Conservation (phyloP, 2,329 filamentous ascomycete genomes). For the Fusarium luffae region DNA sequence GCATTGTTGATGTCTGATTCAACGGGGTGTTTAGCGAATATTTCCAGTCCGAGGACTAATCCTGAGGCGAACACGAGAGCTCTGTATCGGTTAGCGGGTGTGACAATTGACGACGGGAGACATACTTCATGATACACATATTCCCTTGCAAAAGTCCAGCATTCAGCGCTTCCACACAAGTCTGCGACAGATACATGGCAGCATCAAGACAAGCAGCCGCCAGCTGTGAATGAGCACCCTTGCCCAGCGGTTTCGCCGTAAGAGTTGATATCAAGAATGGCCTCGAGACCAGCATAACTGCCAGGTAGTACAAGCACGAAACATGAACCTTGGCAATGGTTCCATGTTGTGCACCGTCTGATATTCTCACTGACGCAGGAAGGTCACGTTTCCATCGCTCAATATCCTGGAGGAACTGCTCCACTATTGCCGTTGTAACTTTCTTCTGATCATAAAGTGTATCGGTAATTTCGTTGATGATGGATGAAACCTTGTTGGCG, state of each 20-base stretch:
- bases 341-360: constrained; percentile 44
- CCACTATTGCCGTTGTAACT: constrained; percentile 48
- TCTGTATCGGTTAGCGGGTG: constrained; percentile 44
- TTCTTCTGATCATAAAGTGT: constrained; percentile 55
- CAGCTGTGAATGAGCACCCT: constrained; percentile 51
- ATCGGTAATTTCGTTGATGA: constrained; percentile 58
- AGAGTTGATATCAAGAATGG: constrained; percentile 65
- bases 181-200: constrained; percentile 65
- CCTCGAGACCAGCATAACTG: constrained; percentile 66
- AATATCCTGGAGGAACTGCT: constrained; percentile 55
- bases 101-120: not conserved
- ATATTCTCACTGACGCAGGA: constrained; percentile 49
- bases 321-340: constrained; percentile 64
- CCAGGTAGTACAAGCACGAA: constrained; percentile 68
- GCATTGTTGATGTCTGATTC: constrained; percentile 59
- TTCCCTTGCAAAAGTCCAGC: constrained; percentile 60
- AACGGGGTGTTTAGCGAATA: constrained; percentile 61
- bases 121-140: constrained; percentile 70
- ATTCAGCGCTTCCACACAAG: constrained; percentile 60
- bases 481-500: constrained; percentile 55
- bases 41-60: constrained; percentile 65
- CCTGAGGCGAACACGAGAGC: constrained; percentile 67
- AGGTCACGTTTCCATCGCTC: constrained; percentile 59
- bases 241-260: constrained; percentile 49
- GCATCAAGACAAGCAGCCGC: constrained; percentile 66